Evolutionary conservation across 345 rosid genomes (phyloP), one percentile per base, ranked within the genome.

Genomic region (Salix exigua): DNA sequence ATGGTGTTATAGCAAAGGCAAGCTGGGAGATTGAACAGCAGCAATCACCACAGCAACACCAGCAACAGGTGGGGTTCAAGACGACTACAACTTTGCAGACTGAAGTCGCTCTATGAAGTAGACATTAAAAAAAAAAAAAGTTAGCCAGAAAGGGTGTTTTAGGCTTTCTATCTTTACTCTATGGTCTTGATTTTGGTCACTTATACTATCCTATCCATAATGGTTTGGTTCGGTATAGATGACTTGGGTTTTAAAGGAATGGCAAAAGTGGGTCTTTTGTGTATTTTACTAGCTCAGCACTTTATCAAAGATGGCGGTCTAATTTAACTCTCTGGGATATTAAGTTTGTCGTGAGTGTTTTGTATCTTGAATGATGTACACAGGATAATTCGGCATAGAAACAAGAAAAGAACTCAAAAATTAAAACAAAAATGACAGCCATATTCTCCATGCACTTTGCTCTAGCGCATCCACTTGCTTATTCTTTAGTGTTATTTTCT

Each of bases 21-120:
- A 92, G 81, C 64, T 94, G 93, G 98, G 97, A 92, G 77, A 81
- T 81, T 60, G 97, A 89, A 84, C 81, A 76, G 83, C 84, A 83
- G 66, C 78, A 81, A 7, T 79, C 30, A 42, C 75, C 75, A 62
- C 72, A 62, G 66, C 63, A 40, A 18, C 82, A 74, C 66, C 84
- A 83, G 61, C 87, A 82, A 35, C 77, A 76, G 79, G 84, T 80
- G 81, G 89, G 79, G 74, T 78, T 87, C 75, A 88, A 80, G 75
- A 80, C 86, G 75, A 80, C 86, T 65, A 33, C 90, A 58, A 67
- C 86, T 73, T 80, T 86, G 80, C 87, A 86, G 78, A 80, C 94
- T 72, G 84, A 87, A 81, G 62, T 90, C 18, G 88, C 90, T 76
- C 87, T 84, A 42, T 90, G 74, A 81, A 85, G 75, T 75, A 17